Conservation (phyloP, 1,284 basidiomycete species). For the Apiotrichum montevideense region DNA sequence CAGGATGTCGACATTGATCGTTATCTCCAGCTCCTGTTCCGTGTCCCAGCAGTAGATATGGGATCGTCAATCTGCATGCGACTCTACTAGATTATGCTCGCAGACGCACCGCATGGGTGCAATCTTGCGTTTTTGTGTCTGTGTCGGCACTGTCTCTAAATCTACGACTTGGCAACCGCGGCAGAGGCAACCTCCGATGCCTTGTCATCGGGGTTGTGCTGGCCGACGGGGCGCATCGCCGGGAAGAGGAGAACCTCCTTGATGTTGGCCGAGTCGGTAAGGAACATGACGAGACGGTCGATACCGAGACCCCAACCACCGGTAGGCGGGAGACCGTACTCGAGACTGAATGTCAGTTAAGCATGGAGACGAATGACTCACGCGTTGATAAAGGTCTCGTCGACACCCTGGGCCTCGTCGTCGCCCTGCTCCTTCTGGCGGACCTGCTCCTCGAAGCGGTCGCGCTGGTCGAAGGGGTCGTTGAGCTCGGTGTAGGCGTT, state of each 20-base stretch:
- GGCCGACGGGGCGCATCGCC: conserved; percentile 46
- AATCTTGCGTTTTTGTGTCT: not conserved
- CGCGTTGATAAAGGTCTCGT: conserved; percentile 90
- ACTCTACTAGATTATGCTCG: not conserved
- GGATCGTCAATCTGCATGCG: not conserved
- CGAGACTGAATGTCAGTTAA: conserved; percentile 56
- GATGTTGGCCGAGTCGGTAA: conserved; percentile 75
- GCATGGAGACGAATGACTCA: conserved; percentile 48
- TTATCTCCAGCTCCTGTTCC: no score
- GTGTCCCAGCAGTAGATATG: not conserved
- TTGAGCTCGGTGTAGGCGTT: conserved; percentile 99
- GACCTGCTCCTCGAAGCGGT: conserved; percentile 92
- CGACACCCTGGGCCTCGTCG: conserved; percentile 95
- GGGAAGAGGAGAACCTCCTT: conserved; percentile 51
- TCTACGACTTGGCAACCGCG: not conserved
- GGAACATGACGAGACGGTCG: conserved; percentile 92
- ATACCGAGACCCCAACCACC: conserved; percentile 95
- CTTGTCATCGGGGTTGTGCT: conserved; percentile 12
- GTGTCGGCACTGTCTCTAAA: not conserved
- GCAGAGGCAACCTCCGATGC: not conserved
- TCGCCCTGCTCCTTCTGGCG: conserved; percentile 95
- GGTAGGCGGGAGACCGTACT: conserved; percentile 95
- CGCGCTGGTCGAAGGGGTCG: conserved; percentile 92
- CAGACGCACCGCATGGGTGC: not conserved
- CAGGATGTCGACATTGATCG: no score